Conservation (phyloP, 169 alveolate species). For the Fabrea salina region DNA sequence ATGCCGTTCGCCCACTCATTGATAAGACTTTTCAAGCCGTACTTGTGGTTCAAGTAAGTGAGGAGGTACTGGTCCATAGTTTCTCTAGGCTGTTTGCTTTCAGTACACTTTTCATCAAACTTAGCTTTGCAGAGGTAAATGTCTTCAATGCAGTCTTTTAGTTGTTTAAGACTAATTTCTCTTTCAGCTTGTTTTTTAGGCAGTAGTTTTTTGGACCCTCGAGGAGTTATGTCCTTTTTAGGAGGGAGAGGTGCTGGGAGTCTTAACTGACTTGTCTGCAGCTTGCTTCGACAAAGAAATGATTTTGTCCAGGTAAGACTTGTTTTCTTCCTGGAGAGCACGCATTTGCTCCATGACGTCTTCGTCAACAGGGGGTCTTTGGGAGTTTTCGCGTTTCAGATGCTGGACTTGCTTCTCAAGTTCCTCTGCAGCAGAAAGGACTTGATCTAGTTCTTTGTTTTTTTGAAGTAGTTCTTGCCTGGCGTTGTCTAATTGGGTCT, state of each 20-base stretch:
- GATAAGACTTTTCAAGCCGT: constrained; percentile 55
- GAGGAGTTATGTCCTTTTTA: no score
- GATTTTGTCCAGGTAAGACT: not conserved
- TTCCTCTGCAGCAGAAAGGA: not conserved
- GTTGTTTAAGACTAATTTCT: constrained; percentile 45
- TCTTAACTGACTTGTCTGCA: constrained; percentile 1
- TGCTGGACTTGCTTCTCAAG: not conserved
- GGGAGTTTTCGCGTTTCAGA: not conserved
- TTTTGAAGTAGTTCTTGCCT: not conserved
- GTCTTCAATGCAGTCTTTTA: constrained; percentile 62
- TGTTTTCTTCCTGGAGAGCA: constrained; percentile 18
- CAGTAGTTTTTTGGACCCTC: no score
- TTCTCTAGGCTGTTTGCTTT: constrained; percentile 56
- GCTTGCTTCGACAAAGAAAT: constrained; percentile 21
- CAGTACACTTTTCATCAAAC: constrained; percentile 55
- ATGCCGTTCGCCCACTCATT: constrained; percentile 63
- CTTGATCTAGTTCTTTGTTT: not conserved
- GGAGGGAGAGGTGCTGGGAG: no score
- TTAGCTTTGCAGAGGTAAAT: constrained; percentile 44
- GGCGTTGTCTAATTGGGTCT: not conserved
- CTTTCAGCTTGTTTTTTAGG: no score
- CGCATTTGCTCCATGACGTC: no score
- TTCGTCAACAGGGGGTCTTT: no score
- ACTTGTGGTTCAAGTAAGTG: constrained; percentile 60
- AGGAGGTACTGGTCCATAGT: constrained; percentile 68